Conservation (phyloP, 345 rosid species). For the Boechera stricta region DNA sequence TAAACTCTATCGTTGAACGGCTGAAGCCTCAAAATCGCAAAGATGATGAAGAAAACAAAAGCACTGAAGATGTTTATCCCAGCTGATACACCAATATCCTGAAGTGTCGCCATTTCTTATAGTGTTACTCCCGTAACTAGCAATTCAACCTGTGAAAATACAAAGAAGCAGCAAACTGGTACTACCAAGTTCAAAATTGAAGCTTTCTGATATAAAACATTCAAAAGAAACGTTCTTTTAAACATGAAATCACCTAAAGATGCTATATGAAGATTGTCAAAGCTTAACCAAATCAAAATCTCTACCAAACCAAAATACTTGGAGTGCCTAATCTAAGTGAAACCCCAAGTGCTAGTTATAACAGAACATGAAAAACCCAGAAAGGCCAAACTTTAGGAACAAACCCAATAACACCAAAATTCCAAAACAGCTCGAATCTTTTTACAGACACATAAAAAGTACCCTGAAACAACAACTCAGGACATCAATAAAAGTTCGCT, state of each 20-base stretch:
- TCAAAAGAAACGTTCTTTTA: background rate
- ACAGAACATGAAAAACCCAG: background rate
- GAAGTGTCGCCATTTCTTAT: conserved; percentile 75
- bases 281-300: conserved; percentile 25
- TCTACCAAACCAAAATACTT: background rate
- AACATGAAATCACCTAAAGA: background rate
- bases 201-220: background rate
- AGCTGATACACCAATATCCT: conserved; percentile 85
- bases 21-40: conserved; percentile 85
- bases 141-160: conserved; percentile 25
- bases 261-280: background rate
- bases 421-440: conserved; percentile 39
- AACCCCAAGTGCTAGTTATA: conserved; percentile 8
- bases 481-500: conserved; percentile 18
- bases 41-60: conserved; percentile 72
- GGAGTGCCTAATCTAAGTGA: background rate
- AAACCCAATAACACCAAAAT: conserved; percentile 27
- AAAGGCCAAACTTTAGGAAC: conserved; percentile 25
- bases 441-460: background rate
- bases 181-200: conserved; percentile 17
- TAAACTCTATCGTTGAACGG: conserved; percentile 96
- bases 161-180: conserved; percentile 23
- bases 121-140: background rate
- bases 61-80: conserved; percentile 78
- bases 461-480: conserved; percentile 25